Conservation (phyloP, 805 yeast genomes). For the Candida koratica region DNA sequence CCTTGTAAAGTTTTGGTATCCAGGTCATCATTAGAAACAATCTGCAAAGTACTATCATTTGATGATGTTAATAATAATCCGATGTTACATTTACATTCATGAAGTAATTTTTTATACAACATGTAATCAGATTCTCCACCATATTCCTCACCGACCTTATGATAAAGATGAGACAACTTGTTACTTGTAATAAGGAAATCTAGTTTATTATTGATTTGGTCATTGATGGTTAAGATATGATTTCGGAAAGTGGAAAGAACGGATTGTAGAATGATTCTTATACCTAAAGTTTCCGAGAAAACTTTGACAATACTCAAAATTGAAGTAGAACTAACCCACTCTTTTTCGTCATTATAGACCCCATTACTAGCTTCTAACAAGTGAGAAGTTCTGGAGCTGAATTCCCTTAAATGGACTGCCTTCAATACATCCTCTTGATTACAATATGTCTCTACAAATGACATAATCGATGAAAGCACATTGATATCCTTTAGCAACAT, state of each 20-base stretch:
- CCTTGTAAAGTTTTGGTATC: slow-evolving; percentile 11
- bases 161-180: slow-evolving; percentile 13
- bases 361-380: slow-evolving; percentile 59
- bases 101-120: slow-evolving; percentile 26
- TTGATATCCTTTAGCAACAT: slow-evolving; percentile 30
- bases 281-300: slow-evolving; percentile 30
- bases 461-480: slow-evolving; percentile 31
- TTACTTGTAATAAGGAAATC: slow-evolving; percentile 26
- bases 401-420: slow-evolving; percentile 54
- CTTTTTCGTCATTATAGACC: slow-evolving; percentile 19
- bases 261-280: slow-evolving; percentile 25
- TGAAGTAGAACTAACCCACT: slow-evolving; percentile 28
- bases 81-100: slow-evolving; percentile 25
- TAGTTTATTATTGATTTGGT: slow-evolving; percentile 24
- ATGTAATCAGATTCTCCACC: slow-evolving; percentile 17
- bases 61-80: slow-evolving; percentile 28
- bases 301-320: slow-evolving; percentile 33
- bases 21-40: slow-evolving; percentile 6
- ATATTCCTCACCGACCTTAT: slow-evolving; percentile 7
- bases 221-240: slow-evolving; percentile 29
- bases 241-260: slow-evolving; percentile 30
- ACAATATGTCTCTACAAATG: slow-evolving; percentile 23
- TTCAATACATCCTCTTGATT: slow-evolving; percentile 27
- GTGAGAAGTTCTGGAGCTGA: slow-evolving; percentile 68
- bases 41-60: neutral